Percentiles rank a stretch among this genome's conserved stretches.
phyloP scores from a whole-genome alignment of 2,329 filamentous ascomycete species.

The Diplodia mutila region DNA sequence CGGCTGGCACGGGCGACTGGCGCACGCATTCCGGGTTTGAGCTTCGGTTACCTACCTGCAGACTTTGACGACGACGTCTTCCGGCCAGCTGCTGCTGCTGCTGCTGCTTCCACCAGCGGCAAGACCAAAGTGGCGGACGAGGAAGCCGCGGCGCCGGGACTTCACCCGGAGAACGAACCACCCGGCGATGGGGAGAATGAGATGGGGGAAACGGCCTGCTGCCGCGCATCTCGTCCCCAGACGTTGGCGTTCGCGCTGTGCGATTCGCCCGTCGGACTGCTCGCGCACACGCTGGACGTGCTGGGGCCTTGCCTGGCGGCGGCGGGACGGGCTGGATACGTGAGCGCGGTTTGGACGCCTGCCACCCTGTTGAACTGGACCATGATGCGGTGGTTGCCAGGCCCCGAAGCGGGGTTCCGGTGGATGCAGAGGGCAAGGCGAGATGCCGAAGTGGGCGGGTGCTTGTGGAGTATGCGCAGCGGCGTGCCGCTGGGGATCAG shows the following conservation, averaged over 20 bases:
- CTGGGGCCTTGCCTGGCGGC: constrained; percentile 33
- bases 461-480: not conserved
- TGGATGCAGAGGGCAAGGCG: constrained; percentile 43
- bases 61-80: constrained; percentile 47
- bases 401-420: constrained; percentile 63
- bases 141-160: not conserved
- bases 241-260: constrained; percentile 43
- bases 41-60: constrained; percentile 60
- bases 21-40: constrained; percentile 48
- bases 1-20: constrained; percentile 51
- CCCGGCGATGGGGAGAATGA: not conserved
- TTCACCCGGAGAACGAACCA: not conserved
- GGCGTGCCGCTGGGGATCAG: constrained; percentile 47
- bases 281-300: constrained; percentile 40
- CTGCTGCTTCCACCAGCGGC: not conserved
- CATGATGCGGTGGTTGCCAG: constrained; percentile 68
- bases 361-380: constrained; percentile 59
- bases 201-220: not conserved
- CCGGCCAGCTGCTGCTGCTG: not conserved
- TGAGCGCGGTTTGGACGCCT: constrained; percentile 4
- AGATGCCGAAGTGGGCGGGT: constrained; percentile 16
- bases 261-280: constrained; percentile 43
- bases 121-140: not conserved
- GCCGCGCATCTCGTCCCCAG: constrained; percentile 34
- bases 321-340: not conserved